Evolutionary conservation across 371 early-diverging fungal species (phyloP), one percentile per base, ranked within the genome.

Genomic region (Dinochytrium kinnereticum): DNA sequence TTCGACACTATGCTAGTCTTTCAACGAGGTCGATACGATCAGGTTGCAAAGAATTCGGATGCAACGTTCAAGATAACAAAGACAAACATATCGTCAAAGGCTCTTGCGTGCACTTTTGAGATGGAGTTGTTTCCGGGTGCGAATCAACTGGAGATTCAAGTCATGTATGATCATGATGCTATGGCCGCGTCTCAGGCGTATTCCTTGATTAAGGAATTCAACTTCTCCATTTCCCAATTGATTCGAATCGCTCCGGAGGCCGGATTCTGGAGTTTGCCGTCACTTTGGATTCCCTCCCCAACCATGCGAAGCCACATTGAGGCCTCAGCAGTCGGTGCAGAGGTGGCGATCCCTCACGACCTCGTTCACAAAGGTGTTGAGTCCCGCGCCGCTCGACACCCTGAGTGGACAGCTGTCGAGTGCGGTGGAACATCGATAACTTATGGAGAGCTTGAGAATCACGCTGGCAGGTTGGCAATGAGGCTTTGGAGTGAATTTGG

Each of bases 1-100:
- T 69, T 72, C 44, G 40, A 72, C 31, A 70, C 69, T 15, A 10
- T 51, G 13, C 30, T 72, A 19, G 71, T 72, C 28, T 71, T 72
- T 31, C 34, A 72, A 44, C n/a, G n/a, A n/a, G n/a, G n/a, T n/a
- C n/a, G n/a, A n/a, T n/a, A n/a, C n/a, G n/a, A n/a, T n/a, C n/a
- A n/a, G n/a, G n/a, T n/a, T n/a, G n/a, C n/a, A n/a, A n/a, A n/a
- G n/a, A n/a, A n/a, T n/a, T n/a, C n/a, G n/a, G n/a, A n/a, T n/a
- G n/a, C n/a, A n/a, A n/a, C n/a, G n/a, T n/a, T n/a, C n/a, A 68
- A 59, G 57, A 15, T 64, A 10, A 34, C 69, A 0, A 36, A 55
- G 19, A 39, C 33, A 2, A 51, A 51, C 21, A 67, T 36, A 24
- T 28, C 68, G 67, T 10, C 30, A 15, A 28, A 65, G 19, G 21